Conservation (phyloP, 2,329 filamentous ascomycete species). For the Ciborinia camelliae region DNA sequence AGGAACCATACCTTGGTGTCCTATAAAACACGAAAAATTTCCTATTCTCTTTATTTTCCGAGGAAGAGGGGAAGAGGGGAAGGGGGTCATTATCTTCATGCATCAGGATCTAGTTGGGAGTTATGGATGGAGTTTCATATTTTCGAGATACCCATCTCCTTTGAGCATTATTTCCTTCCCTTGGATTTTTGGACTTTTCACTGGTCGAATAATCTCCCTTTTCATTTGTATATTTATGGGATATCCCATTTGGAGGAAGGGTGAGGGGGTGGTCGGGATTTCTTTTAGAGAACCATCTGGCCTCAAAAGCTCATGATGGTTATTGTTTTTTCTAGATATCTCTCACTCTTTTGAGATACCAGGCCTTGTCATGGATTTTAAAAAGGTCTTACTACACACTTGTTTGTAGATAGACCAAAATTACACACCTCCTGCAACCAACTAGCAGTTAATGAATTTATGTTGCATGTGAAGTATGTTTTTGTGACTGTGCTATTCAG, state of each 20-base stretch:
- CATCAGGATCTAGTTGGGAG: background rate
- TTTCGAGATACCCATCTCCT: background rate
- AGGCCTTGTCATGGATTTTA: background rate
- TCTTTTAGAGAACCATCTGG: background rate
- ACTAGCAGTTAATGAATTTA: background rate
- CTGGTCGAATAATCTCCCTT: background rate
- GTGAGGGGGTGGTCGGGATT: too few species aligned
- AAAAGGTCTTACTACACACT: background rate
- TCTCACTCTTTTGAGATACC: slow-evolving; percentile 1
- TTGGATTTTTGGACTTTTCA: background rate
- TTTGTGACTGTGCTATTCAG: background rate
- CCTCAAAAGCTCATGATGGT: background rate
- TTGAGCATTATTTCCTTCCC: background rate
- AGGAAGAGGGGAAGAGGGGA: too few species aligned
- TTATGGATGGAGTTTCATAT: background rate
- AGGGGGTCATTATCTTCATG: too few species aligned
- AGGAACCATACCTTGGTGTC: too few species aligned
- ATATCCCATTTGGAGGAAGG: background rate
- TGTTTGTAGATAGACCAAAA: background rate
- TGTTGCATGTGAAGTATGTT: background rate
- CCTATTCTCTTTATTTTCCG: background rate
- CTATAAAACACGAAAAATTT: too few species aligned
- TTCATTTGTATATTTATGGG: background rate
- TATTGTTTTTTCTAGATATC: background rate
- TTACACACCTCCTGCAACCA: background rate